Evolutionary conservation across 208 protist genomes (phyloP), one percentile per base, ranked within the genome.

Genomic region (Wallacemonas collosoma): DNA sequence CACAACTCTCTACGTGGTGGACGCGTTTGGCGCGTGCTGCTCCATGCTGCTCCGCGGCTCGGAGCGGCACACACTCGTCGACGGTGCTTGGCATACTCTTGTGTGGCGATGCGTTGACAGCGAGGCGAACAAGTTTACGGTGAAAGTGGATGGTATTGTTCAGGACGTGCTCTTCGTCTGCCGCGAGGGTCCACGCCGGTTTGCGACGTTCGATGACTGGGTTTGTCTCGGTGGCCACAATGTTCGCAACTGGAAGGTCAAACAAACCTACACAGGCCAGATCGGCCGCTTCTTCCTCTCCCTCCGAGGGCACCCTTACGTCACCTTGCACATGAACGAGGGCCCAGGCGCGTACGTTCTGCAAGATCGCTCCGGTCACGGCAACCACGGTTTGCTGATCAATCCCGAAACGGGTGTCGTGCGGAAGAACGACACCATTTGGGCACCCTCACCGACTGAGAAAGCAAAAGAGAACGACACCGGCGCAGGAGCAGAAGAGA

Each of bases 11-110:
- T 97, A 91, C 73, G 65, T 97, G 9, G 87, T 92, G 5, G 92
- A 97, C 61, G 85, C 86, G 8, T 92, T 93, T 71, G 92, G 92
- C 39, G 79, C 80, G 5, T 93, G 87, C 71, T 94, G 88, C 63
- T 94, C 92, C 8, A 89, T 89, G 11, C 73, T 97, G 41, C 80
- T 97, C 43, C 86, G 89, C 11, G 92, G 92, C 12, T 93, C 73
- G 36, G 92, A 97, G 62, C 82, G 87, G 51, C 82, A 93, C 58
- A 91, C 88, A 66, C 69, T 94, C 26, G 85, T 95, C 85, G 92
- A 97, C 64, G 92, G 89, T 3, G 77, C 88, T 76, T 97, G 92
- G 90, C 92, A 97, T 75, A 97, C 89, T 44, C 71, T 97, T 9
- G 83, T 94, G 53, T 97, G 92, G 90, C 79, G 83, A 38, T 94